A percentile compares a stretch with the other conserved stretches of the same genome.
phyloP scores from a whole-genome alignment of 345 rosid genomes.

The Conringia planisiliqua region DNA sequence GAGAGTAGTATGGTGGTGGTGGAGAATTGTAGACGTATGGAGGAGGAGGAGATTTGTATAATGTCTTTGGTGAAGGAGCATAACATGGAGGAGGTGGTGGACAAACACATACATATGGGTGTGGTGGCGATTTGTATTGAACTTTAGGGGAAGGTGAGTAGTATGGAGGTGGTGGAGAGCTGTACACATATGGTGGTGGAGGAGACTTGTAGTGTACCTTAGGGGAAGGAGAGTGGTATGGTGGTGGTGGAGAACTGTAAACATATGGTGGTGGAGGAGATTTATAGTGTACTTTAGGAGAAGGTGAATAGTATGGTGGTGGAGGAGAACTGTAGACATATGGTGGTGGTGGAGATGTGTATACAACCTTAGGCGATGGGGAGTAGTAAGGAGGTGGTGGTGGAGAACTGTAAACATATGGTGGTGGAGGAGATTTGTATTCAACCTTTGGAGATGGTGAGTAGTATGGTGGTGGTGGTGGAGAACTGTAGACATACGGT shows the following conservation, averaged over 20 bases:
- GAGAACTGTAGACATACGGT: background rate
- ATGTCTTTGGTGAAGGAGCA: background rate
- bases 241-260: slow-evolving; percentile 13
- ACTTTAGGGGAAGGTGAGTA: background rate
- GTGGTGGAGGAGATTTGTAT: slow-evolving; percentile 4
- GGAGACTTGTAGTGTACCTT: background rate
- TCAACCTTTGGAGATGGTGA: background rate
- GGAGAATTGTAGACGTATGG: background rate
- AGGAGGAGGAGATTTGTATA: background rate
- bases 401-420: background rate
- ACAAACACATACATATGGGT: background rate
- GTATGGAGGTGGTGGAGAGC: slow-evolving; percentile 13
- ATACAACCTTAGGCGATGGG: background rate
- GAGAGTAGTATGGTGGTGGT: background rate
- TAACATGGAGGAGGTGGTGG: slow-evolving; percentile 13
- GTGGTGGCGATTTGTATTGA: slow-evolving; percentile 9
- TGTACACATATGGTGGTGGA: background rate
- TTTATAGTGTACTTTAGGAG: background rate
- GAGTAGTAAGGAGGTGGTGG: slow-evolving; percentile 11
- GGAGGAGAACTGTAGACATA: slow-evolving; percentile 17
- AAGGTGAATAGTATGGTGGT: background rate
- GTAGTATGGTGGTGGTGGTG: slow-evolving; percentile 17
- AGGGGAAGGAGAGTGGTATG: background rate
- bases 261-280: slow-evolving; percentile 13
- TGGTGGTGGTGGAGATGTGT: slow-evolving; percentile 7